Evolutionary conservation across 2,329 filamentous ascomycete species (phyloP).

Genomic region (Botrytis pseudocinerea): DNA sequence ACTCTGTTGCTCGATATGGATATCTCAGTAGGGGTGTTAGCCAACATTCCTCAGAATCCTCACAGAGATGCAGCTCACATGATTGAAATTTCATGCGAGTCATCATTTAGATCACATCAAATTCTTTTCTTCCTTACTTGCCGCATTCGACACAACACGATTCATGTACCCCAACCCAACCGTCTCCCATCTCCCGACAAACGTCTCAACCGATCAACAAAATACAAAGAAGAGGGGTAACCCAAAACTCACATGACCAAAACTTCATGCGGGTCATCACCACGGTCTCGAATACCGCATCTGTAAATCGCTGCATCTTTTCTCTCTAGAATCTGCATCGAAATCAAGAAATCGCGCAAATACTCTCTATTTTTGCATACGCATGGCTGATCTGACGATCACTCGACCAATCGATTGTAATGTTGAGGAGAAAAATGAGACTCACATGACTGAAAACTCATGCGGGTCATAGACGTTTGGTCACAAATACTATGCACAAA

Average conservation of each 20-base stretch:
- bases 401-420: background rate
- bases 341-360: background rate
- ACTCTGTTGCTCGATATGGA: background rate
- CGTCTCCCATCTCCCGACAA: background rate
- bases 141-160: background rate
- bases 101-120: background rate
- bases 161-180: background rate
- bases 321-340: background rate
- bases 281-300: background rate
- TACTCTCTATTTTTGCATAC: background rate
- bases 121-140: background rate
- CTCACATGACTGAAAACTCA: conserved; percentile 16
- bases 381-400: background rate
- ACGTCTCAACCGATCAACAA: background rate
- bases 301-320: background rate
- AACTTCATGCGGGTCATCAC: conserved; percentile 11
- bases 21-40: background rate
- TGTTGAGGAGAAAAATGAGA: background rate
- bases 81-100: background rate
- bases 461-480: background rate
- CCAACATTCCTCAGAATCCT: background rate
- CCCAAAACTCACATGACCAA: background rate
- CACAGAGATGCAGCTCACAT: background rate
- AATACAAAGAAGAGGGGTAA: background rate
- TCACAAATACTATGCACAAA: conserved; percentile 2